Percentiles rank a stretch among this genome's conserved stretches.
Conservation (phyloP, 2,329 filamentous ascomycete species). For the Amauroascus verrucosus region DNA sequence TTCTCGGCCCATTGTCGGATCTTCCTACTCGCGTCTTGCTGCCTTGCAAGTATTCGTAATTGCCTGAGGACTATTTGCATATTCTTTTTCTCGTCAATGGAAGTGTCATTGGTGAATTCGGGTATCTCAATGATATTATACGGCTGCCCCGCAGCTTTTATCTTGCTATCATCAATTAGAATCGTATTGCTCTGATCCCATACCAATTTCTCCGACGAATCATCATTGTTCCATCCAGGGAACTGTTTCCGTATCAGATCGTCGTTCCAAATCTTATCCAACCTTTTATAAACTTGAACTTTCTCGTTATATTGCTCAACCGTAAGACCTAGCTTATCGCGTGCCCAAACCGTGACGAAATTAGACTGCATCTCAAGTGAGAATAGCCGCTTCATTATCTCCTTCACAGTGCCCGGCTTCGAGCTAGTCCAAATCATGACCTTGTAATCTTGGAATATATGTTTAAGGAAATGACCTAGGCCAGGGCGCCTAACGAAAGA, state of each 20-base stretch:
- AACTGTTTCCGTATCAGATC: conserved; percentile 36
- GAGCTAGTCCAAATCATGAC: conserved; percentile 92
- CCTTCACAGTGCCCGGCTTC: conserved; percentile 57
- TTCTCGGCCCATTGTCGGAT: conserved; percentile 28
- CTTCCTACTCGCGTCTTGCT: conserved; percentile 40
- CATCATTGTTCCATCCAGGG: conserved; percentile 31
- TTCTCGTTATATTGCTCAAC: conserved; percentile 54
- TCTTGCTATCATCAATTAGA: conserved; percentile 70
- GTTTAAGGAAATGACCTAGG: conserved; percentile 58
- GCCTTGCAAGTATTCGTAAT: conserved; percentile 42
- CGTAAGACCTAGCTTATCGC: conserved; percentile 63
- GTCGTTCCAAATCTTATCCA: conserved; percentile 59
- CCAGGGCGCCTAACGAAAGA: conserved; percentile 57
- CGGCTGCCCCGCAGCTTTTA: conserved; percentile 76
- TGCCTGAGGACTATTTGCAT: conserved; percentile 44
- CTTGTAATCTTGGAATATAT: conserved; percentile 62
- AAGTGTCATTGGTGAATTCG: conserved; percentile 51
- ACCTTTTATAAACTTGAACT: conserved; percentile 82
- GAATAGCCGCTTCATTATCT: conserved; percentile 51
- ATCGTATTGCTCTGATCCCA: conserved; percentile 85
- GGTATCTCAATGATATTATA: conserved; percentile 72
- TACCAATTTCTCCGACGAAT: conserved; percentile 37
- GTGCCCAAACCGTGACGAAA: conserved; percentile 64
- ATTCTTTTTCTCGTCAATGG: conserved; percentile 34
- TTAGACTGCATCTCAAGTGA: conserved; percentile 40